These are phyloP conservation scores for Metschnikowia anglica DNA, from an alignment of 805 yeast species.

Conservation along the genomic window DNA sequence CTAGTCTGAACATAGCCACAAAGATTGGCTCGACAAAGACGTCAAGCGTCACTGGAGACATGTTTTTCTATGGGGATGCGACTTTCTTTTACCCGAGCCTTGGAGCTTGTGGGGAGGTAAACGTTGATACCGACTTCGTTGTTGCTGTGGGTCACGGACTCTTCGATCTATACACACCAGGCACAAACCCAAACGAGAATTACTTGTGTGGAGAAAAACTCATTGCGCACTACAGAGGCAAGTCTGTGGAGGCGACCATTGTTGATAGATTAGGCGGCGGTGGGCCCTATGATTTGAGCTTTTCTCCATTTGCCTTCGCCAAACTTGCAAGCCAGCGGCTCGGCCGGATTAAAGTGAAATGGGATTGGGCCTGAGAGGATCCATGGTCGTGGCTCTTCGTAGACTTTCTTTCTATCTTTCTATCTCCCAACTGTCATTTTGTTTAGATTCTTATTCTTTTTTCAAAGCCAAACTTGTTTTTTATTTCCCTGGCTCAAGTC, in stretches of 20 bases:
- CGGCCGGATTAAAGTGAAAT: slow-evolving; percentile 56
- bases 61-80: slow-evolving; percentile 46
- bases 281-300: slow-evolving; percentile 47
- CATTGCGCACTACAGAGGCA: slow-evolving; percentile 45
- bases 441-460: too few relatives aligned
- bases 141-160: slow-evolving; percentile 51
- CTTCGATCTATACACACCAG: slow-evolving; percentile 33
- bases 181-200: slow-evolving; percentile 42
- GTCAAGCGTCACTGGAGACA: neutral
- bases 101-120: slow-evolving; percentile 57
- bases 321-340: slow-evolving; percentile 48
- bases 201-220: slow-evolving; percentile 55
- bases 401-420: too few relatives aligned
- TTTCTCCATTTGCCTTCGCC: slow-evolving; percentile 58
- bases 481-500: too few relatives aligned
- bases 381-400: neutral
- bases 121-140: slow-evolving; percentile 45
- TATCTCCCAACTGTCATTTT: too few relatives aligned
- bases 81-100: slow-evolving; percentile 46
- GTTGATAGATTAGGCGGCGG: slow-evolving; percentile 63
- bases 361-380: slow-evolving; percentile 37
- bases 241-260: slow-evolving; percentile 55
- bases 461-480: too few relatives aligned
- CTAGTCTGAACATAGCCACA: neutral
- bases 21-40: neutral